These are phyloP conservation scores for Pulveroboletus sp. DNA, from an alignment of 768 basidiomycete species.

Conservation along the genomic window DNA sequence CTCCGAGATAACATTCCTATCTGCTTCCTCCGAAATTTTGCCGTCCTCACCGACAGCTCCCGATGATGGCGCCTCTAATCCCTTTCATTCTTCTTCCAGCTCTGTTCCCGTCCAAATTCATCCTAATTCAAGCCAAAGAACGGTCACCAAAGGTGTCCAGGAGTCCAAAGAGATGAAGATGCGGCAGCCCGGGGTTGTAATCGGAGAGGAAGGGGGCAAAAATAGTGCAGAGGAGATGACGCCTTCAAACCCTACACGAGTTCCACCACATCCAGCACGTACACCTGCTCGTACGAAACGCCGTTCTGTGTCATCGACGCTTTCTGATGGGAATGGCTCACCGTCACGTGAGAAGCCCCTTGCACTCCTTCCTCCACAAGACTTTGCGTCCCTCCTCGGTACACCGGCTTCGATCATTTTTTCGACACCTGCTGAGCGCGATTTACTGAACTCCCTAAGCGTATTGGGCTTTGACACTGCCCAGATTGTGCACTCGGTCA, in stretches of 20 bases:
- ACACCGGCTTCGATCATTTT: slow-evolving; percentile 80
- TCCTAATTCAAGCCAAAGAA: slow-evolving; percentile 53
- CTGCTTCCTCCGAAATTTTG: slow-evolving; percentile 47
- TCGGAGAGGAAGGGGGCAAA: slow-evolving; percentile 43
- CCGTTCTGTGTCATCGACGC: slow-evolving; percentile 85
- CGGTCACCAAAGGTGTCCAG: slow-evolving; percentile 45
- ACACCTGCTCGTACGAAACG: slow-evolving; percentile 96
- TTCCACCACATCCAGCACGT: slow-evolving; percentile 66
- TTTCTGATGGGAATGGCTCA: slow-evolving; percentile 59
- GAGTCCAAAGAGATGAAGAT: slow-evolving; percentile 30
- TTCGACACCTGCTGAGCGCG: slow-evolving; percentile 74
- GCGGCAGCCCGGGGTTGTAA: slow-evolving; percentile 44
- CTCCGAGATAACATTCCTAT: slow-evolving; percentile 46
- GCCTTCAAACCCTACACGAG: slow-evolving; percentile 16
- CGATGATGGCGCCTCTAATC: slow-evolving; percentile 42
- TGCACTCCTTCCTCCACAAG: slow-evolving; percentile 38
- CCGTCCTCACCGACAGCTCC: slow-evolving; percentile 56
- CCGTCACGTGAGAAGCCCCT: slow-evolving; percentile 45
- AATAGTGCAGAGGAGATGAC: not conserved
- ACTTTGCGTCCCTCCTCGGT: slow-evolving; percentile 60
- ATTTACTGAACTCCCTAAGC: slow-evolving; percentile 71
- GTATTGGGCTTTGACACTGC: slow-evolving; percentile 85
- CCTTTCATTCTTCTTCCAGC: slow-evolving; percentile 33
- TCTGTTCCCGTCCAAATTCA: slow-evolving; percentile 34
- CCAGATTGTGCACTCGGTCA: slow-evolving; percentile 92